Conservation (phyloP, 2,329 filamentous ascomycete species). For the Pyrenophora graminea region DNA sequence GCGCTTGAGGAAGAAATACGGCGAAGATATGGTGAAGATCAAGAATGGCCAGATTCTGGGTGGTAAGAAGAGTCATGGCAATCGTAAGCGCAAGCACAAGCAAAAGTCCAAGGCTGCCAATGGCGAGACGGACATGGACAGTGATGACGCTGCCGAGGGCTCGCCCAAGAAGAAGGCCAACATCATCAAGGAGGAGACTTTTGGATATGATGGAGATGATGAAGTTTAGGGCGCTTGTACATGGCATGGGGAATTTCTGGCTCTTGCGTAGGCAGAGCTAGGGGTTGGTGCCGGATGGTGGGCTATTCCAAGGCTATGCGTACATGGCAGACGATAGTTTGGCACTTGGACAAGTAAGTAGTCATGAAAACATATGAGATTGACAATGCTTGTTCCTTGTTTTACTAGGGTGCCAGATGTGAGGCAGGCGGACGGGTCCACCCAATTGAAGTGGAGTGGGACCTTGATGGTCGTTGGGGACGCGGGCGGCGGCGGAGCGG, state of each 20-base stretch:
- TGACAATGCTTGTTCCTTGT: no score
- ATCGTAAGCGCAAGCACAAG: conserved; percentile 30
- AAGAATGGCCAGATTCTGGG: conserved; percentile 6
- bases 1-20: conserved; percentile 31
- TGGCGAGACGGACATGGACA: neutral
- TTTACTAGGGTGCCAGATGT: no score
- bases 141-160: conserved; percentile 2
- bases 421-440: no score
- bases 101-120: conserved; percentile 19
- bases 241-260: no score
- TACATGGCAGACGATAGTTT: neutral
- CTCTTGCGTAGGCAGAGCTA: no score
- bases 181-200: neutral
- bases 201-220: neutral
- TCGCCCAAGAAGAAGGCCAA: conserved; percentile 21
- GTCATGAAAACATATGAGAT: no score
- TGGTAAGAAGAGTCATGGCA: no score
- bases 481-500: conserved; percentile 14
- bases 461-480: conserved; percentile 6
- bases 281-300: neutral
- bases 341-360: neutral
- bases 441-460: conserved; percentile 2
- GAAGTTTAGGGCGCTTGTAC: neutral
- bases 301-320: neutral
- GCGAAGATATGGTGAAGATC: conserved; percentile 30